A percentile compares a stretch with the other conserved stretches of the same genome.
phyloP scores from a whole-genome alignment of 495 filamentous ascomycete species.

The Aspergillus homomorphus region DNA sequence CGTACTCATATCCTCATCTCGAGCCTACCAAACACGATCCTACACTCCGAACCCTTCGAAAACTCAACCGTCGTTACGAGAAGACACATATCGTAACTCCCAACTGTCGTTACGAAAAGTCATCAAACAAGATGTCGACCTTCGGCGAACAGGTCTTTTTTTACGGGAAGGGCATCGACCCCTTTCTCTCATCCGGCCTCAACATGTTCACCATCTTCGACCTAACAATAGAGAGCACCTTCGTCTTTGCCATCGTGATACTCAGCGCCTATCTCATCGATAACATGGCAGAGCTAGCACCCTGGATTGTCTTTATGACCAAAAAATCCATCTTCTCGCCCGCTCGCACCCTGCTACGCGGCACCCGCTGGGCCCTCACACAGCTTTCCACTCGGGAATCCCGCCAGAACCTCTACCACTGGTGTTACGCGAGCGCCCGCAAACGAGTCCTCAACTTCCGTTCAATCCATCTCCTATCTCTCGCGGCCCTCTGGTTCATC shows the following conservation, averaged over 20 bases:
- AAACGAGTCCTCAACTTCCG: background rate
- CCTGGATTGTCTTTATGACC: background rate
- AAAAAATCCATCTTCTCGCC: background rate
- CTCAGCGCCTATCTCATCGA: background rate
- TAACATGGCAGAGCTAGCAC: conserved; percentile 1
- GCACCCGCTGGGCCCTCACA: background rate
- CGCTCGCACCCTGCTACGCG: background rate
- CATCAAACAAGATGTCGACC: conserved; percentile 15
- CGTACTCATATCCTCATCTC: too few relatives aligned
- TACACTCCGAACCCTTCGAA: too few relatives aligned
- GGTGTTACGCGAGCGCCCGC: background rate
- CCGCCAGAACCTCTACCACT: background rate
- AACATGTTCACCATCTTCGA: conserved; percentile 12
- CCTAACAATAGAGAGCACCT: conserved; percentile 4
- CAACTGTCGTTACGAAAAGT: background rate
- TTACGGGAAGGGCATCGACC: conserved; percentile 11
- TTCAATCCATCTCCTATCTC: background rate
- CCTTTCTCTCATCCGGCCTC: conserved; percentile 3
- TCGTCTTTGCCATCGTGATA: conserved; percentile 8
- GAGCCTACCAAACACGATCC: too few relatives aligned
- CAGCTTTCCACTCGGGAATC: background rate
- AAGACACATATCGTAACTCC: too few relatives aligned
- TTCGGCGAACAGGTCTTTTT: conserved; percentile 15
- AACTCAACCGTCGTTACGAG: too few relatives aligned
- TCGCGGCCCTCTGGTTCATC: conserved; percentile 8